Evolutionary conservation across 257 asterid species (phyloP).

Genomic region (Salvia rosmarinus): DNA sequence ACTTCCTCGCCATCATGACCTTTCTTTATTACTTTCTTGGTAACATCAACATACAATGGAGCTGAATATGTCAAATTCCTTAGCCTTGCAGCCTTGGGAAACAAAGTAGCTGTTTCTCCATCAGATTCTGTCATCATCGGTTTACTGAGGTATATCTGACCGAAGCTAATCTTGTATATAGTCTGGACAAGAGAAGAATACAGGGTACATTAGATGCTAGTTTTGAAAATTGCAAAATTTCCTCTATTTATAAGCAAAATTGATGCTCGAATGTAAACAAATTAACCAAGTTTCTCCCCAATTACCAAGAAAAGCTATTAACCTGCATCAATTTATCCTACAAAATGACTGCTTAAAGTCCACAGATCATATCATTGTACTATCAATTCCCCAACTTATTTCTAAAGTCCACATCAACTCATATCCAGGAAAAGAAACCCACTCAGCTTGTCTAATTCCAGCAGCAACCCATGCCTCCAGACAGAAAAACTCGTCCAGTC

Average conservation of each 20-base stretch:
- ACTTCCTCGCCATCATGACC: constrained; percentile 99
- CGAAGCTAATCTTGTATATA: constrained; percentile 84
- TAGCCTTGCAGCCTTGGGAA: constrained; percentile 98
- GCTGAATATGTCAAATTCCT: constrained; percentile 97
- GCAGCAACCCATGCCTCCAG: not conserved
- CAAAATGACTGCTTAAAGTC: not conserved
- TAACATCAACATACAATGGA: constrained; percentile 90
- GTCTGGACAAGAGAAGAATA: constrained; percentile 61
- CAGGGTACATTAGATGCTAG: constrained; percentile 27
- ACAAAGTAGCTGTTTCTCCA: constrained; percentile 97
- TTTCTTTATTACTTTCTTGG: constrained; percentile 85
- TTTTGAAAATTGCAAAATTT: not conserved
- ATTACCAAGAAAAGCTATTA: not conserved
- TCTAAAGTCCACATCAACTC: constrained; percentile 16
- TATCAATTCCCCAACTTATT: not conserved
- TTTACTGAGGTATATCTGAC: constrained; percentile 95
- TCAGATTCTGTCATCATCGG: constrained; percentile 99
- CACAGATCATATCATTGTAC: constrained; percentile 19
- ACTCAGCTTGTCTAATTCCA: constrained; percentile 14
- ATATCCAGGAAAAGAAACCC: not conserved
- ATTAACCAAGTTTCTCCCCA: not conserved
- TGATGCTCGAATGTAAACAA: not conserved
- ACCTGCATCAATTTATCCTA: constrained; percentile 8
- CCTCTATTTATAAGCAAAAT: not conserved
- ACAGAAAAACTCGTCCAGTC: not conserved